Evolutionary conservation across 768 basidiomycete species (phyloP), one percentile per base, ranked within the genome.

Genomic region (Macrocybe gigantea): DNA sequence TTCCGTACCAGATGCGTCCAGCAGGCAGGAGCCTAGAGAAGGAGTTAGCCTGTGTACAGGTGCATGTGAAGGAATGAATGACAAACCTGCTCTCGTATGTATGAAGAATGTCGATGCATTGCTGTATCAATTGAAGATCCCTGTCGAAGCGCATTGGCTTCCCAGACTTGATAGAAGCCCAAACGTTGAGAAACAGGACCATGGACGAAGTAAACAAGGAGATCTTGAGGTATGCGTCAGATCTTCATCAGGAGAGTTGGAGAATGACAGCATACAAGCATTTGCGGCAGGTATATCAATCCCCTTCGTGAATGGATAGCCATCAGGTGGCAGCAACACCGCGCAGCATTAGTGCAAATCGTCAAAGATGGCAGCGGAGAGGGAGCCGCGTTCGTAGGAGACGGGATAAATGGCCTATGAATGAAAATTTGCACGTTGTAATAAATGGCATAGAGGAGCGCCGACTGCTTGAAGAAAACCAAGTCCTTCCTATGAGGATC

Each of bases 331-430:
- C 75, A 76, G 50, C 79, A 83, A 0, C 85, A 87, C 6, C 88
- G 72, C 3, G 91, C 86, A 0, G 91, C 82, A 51, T 91, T 91
- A 7, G 84, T 81, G 61, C 89, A 92, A 45, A 93, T 91, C 0
- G 87, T 86, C 32, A 92, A 69, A 0, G 88, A 57, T 67, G 85
- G 82, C 43, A 83, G 74, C 0, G 64, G 58, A 1, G 62, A 50
- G 5, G 65, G 60, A 7, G 55, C 54, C 7, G 63, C 72, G 48
- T 80, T 80, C 39, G 73, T 67, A 2, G 80, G 77, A 0, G 77
- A 77, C 0, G 86, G 85, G 48, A 93, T 83, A 63, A 88, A 90
- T 3, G 85, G 84, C 38, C 89, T 74, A 61, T 93, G 90, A 42
- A 90, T 78, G 48, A 82, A 68, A 54, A 92, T 90, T 57, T 86